phyloP scores from a whole-genome alignment of 169 alveolate genomes.

The Hepatocystis sp. region DNA sequence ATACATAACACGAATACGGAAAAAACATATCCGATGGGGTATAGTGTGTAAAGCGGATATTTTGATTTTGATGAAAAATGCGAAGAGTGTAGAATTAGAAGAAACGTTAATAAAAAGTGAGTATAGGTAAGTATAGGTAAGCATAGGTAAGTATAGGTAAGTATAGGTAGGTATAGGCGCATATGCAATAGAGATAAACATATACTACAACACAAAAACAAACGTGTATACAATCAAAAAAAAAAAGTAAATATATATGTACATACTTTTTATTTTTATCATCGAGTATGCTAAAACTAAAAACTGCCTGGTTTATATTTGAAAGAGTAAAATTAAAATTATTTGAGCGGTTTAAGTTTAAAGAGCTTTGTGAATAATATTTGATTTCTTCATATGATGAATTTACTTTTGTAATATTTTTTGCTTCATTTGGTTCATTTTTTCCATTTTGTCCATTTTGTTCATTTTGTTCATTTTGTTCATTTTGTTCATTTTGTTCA shows the following conservation, averaged over 20 bases:
- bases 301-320: constrained; percentile 30
- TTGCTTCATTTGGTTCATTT: neutral
- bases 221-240: neutral
- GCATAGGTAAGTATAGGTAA: too few relatives aligned
- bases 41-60: too few relatives aligned
- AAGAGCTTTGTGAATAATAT: constrained; percentile 21
- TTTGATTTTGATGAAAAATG: too few relatives aligned
- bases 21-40: too few relatives aligned
- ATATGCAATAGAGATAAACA: neutral
- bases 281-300: constrained; percentile 65
- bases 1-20: too few relatives aligned
- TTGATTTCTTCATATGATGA: constrained; percentile 36
- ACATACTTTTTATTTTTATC: constrained; percentile 63
- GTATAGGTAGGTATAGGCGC: too few relatives aligned
- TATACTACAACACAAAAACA: neutral
- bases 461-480: neutral
- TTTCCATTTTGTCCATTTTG: neutral
- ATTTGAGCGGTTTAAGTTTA: constrained; percentile 9
- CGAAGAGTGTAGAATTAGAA: too few relatives aligned
- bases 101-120: too few relatives aligned
- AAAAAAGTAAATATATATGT: neutral
- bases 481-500: too few relatives aligned
- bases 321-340: neutral
- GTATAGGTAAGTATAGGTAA: too few relatives aligned
- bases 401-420: constrained; percentile 4